Base-by-base conservation (phyloP, 106 monocot genomes). In the Dendrobium catenatum region DNA sequence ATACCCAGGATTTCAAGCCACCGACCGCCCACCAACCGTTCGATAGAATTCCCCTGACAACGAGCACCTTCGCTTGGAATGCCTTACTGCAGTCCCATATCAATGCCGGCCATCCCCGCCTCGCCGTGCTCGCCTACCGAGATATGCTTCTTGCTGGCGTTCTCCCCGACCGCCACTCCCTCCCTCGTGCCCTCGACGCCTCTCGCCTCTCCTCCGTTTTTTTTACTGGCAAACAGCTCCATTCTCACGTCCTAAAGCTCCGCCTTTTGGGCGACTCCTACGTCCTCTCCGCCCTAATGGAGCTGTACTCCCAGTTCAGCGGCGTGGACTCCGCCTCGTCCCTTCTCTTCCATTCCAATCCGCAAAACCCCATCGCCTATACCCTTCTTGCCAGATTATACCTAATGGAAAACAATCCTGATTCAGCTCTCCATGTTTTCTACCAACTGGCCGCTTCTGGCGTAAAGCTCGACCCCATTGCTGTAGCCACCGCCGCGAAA, bases 221-320 rank as follows among this genome's bases (percentile, higher is more conserved):
- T 31, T 82, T 72, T 47, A 73, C 20, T 7, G 89, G 86, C 15
- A 29, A 64, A 10, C 88, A 88, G 66, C 6, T 87, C 51, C 88
- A 91, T 54, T 77, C 68, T 55, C 86, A 88, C 72, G 88, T 80
- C 15, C 49, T 91, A 72, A 91, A 91, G 81, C 78, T 85, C 55
- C 77, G 78, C 2, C 72, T 91, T 24, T 74, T 75, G 42, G 44
- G 80, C 37, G 80, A 91, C 51, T 75, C 81, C 61, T 84, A 83
- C 54, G 79, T 88, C 42, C 15, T 85, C 75, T 76, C 85, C 4
- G 84, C 91, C 10, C 85, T 91, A 5, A 73, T 89, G 78, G 29
- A 70, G 5, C 55, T 83, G 22, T 86, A 88, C 75, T 81, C 77
- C 19, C 76, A 42, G 2, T 46, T 88, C 26, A 68, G 49, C 22